Evolutionary conservation across 352 stramenopile species (phyloP).

Genomic region (Phytophthora sp.): DNA sequence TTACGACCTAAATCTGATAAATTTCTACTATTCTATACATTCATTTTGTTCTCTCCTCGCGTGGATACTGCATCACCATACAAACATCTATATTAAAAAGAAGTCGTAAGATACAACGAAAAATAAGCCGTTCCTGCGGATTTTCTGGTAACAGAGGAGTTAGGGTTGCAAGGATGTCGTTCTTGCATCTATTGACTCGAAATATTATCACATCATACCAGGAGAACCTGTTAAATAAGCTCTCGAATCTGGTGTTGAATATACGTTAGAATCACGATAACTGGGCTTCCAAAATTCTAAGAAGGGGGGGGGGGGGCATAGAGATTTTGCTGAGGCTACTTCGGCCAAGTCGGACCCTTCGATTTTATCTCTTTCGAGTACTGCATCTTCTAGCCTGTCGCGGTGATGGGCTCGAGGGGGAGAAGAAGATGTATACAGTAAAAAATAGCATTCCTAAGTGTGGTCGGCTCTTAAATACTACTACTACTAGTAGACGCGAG

Average conservation of each 20-base stretch:
- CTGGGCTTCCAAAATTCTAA: constrained; percentile 24
- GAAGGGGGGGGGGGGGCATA: constrained; percentile 8
- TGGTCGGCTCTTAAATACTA: constrained; percentile 9
- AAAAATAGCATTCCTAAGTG: constrained; percentile 31
- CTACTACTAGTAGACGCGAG: constrained; percentile 1
- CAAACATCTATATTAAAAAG: no score
- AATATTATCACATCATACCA: constrained; percentile 19
- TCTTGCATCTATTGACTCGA: constrained; percentile 22
- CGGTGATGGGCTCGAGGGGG: constrained; percentile 15
- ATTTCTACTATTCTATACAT: no score
- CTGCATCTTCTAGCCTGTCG: constrained; percentile 24
- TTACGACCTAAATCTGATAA: no score
- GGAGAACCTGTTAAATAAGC: constrained; percentile 10
- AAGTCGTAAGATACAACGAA: no score
- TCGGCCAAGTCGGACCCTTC: constrained; percentile 25
- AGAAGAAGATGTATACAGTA: constrained; percentile 14
- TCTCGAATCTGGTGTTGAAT: constrained; percentile 11
- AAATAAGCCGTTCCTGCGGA: no score
- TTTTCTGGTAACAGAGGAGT: no score
- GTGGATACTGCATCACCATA: no score
- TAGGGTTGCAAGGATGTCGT: constrained; percentile 16
- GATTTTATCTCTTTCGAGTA: constrained; percentile 32
- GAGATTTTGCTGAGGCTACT: constrained; percentile 23
- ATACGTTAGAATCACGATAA: constrained; percentile 9
- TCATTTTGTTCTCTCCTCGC: no score